These are phyloP conservation scores for Aspergillus chevalieri DNA, from an alignment of 2,329 filamentous ascomycete genomes.

Conservation along the genomic window DNA sequence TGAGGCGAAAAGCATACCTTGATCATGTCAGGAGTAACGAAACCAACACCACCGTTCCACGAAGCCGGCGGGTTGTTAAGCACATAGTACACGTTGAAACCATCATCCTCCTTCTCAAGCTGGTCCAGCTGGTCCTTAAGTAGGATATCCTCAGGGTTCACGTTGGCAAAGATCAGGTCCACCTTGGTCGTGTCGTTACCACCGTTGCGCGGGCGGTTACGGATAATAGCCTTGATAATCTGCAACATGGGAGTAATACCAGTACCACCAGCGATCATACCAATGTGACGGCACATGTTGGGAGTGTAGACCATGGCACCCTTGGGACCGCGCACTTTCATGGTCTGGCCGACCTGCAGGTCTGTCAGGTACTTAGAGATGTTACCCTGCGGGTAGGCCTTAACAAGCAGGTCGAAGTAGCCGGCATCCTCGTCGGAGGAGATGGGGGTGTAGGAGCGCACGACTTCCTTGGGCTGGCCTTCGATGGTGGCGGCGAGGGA, in stretches of 20 bases:
- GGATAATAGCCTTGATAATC: constrained; percentile 82
- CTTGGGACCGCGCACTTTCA: constrained; percentile 91
- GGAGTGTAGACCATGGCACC: constrained; percentile 96
- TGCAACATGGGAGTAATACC: constrained; percentile 99
- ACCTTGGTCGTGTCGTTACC: constrained; percentile 80
- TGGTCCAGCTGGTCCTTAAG: constrained; percentile 85
- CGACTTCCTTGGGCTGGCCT: constrained; percentile 72
- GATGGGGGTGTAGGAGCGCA: constrained; percentile 88
- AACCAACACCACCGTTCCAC: constrained; percentile 90
- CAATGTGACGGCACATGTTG: constrained; percentile 93
- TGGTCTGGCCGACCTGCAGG: constrained; percentile 74
- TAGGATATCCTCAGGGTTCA: constrained; percentile 85
- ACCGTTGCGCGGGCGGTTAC: constrained; percentile 59
- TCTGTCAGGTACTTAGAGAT: constrained; percentile 89
- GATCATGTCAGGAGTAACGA: constrained; percentile 94
- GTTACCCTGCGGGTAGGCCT: constrained; percentile 95
- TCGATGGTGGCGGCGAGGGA: constrained; percentile 80
- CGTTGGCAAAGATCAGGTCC: constrained; percentile 95
- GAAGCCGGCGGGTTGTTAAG: constrained; percentile 89
- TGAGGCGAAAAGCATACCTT: constrained; percentile 50
- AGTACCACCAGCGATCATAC: constrained; percentile 96
- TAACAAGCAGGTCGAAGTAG: constrained; percentile 94
- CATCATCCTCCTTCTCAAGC: constrained; percentile 67
- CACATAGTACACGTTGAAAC: constrained; percentile 87
- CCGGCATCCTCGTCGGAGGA: constrained; percentile 83